Evolutionary conservation across 164 flowering plant species (phyloP).

Genomic region (Paratinospora sagittata): DNA sequence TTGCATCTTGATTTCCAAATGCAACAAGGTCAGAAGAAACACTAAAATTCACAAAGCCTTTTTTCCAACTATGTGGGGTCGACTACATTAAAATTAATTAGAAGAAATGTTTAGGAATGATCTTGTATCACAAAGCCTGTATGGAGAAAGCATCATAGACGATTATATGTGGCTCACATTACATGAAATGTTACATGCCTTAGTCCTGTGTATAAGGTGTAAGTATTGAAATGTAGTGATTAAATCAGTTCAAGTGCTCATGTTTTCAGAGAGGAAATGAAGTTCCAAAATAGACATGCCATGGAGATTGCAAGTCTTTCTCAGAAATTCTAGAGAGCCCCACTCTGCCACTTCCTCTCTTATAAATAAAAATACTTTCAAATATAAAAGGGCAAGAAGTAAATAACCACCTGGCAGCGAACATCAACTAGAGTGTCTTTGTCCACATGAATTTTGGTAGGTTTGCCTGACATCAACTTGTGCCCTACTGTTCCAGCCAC

Average conservation of each 20-base stretch:
- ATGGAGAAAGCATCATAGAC: too few species aligned
- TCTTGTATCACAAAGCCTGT: too few species aligned
- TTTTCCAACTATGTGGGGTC: too few species aligned
- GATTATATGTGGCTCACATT: too few species aligned
- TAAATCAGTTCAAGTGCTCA: background rate
- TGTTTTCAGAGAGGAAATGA: too few species aligned
- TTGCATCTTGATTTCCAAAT: too few species aligned
- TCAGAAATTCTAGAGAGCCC: background rate
- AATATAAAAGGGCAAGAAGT: background rate
- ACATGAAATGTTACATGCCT: background rate
- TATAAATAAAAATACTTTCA: background rate
- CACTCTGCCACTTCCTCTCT: background rate
- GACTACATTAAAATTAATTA: too few species aligned
- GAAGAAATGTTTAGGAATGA: too few species aligned
- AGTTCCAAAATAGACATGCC: too few species aligned
- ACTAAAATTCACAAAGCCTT: too few species aligned
- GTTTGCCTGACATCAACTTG: constrained; percentile 73
- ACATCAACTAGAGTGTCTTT: constrained; percentile 68
- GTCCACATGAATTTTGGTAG: constrained; percentile 63
- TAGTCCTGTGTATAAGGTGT: background rate
- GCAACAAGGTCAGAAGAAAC: too few species aligned
- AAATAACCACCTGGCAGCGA: constrained; percentile 65
- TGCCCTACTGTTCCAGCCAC: constrained; percentile 87
- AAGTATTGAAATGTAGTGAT: background rate
- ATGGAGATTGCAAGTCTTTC: too few species aligned